Evolutionary conservation across 768 basidiomycete genomes (phyloP).

Genomic region (Amanita phalloides): DNA sequence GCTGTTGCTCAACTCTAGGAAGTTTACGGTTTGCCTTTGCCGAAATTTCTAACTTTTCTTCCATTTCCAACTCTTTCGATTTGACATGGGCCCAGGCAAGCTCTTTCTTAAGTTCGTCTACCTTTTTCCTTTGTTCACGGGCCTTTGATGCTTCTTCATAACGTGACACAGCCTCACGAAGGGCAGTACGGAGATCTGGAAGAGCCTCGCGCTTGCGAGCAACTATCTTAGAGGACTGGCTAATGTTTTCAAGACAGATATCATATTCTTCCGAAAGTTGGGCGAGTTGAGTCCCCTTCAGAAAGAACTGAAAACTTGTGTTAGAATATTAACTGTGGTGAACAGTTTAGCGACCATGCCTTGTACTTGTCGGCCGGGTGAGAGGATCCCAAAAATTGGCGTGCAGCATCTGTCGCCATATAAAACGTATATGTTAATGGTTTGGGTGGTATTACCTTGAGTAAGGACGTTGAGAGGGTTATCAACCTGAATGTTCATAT

Average conservation of each 20-base stretch:
- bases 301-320: conserved; percentile 61
- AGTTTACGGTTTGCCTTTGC: conserved; percentile 23
- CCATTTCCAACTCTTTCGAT: conserved; percentile 52
- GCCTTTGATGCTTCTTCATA: conserved; percentile 71
- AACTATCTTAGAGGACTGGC: conserved; percentile 53
- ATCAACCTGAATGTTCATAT: conserved; percentile 95
- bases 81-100: conserved; percentile 83
- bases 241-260: conserved; percentile 61
- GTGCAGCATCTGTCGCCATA: conserved; percentile 42
- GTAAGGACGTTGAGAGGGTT: conserved; percentile 94
- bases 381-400: conserved; percentile 80
- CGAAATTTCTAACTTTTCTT: conserved; percentile 22
- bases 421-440: conserved; percentile 3
- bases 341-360: conserved; percentile 28
- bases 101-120: conserved; percentile 65
- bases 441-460: conserved; percentile 40
- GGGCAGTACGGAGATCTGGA: conserved; percentile 58
- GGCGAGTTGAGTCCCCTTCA: conserved; percentile 83
- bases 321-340: conserved; percentile 1
- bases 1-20: conserved; percentile 25
- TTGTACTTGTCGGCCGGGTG: conserved; percentile 82
- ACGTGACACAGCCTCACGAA: conserved; percentile 45
- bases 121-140: conserved; percentile 55
- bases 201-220: conserved; percentile 65
- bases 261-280: conserved; percentile 87